Conservation (phyloP, 345 rosid species). For the Citrus cavaleriei region DNA sequence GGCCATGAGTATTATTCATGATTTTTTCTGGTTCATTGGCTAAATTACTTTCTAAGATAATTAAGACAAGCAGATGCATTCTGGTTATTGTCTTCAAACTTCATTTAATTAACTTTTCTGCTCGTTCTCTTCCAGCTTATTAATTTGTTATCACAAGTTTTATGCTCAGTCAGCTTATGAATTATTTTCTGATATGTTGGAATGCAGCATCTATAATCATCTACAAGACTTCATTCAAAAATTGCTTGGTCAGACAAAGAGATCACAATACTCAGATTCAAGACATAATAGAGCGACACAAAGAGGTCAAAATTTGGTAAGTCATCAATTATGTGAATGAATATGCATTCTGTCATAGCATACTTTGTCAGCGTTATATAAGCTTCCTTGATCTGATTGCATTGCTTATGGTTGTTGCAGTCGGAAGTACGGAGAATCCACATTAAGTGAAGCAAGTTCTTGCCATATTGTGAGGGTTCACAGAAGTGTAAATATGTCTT, state of each 20-base stretch:
- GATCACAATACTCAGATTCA: constrained; percentile 22
- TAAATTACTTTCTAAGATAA: not conserved
- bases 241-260: constrained; percentile 21
- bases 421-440: constrained; percentile 14
- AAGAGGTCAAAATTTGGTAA: constrained; percentile 27
- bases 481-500: not conserved
- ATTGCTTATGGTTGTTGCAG: constrained; percentile 21
- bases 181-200: constrained; percentile 13
- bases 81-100: not conserved
- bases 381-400: not conserved
- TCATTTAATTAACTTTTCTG: not conserved
- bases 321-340: constrained; percentile 7
- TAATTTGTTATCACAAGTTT: not conserved
- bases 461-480: not conserved
- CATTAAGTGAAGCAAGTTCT: not conserved
- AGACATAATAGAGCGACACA: constrained; percentile 15
- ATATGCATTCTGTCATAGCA: not conserved
- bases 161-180: not conserved
- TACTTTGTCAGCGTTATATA: not conserved
- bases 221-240: constrained; percentile 35
- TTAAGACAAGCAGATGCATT: not conserved
- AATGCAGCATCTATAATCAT: constrained; percentile 51
- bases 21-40: not conserved
- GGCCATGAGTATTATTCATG: not conserved
- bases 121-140: not conserved